Conservation (phyloP, 192 early-diverging fungal species). For the Coemansia sp. region DNA sequence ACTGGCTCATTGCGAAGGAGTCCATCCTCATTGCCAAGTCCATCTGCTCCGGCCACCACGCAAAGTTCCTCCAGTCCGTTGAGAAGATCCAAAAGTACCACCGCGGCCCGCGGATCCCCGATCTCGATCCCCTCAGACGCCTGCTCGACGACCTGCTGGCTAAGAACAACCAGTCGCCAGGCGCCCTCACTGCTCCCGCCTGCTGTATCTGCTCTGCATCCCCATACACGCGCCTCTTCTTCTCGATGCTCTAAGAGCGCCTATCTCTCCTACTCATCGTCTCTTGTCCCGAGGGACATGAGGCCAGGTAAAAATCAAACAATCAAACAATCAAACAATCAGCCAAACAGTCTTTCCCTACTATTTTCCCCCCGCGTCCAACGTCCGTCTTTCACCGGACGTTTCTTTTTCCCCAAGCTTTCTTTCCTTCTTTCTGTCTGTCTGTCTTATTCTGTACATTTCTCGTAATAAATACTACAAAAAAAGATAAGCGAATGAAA, state of each 20-base stretch:
- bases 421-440: neutral
- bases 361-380: too few relatives aligned
- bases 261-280: neutral
- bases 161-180: constrained; percentile 17
- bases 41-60: constrained; percentile 33
- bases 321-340: too few relatives aligned
- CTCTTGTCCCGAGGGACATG: too few relatives aligned
- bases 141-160: constrained; percentile 34
- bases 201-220: constrained; percentile 47
- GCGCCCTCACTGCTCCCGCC: constrained; percentile 24
- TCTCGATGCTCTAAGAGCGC: constrained; percentile 37
- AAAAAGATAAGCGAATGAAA: neutral
- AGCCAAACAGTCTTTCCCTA: too few relatives aligned
- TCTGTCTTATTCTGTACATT: neutral
- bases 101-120: constrained; percentile 13
- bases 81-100: constrained; percentile 34
- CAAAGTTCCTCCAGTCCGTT: constrained; percentile 38
- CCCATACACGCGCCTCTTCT: constrained; percentile 51
- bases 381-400: too few relatives aligned
- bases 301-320: too few relatives aligned
- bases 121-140: constrained; percentile 22
- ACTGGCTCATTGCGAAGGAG: constrained; percentile 51
- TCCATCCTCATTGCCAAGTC: constrained; percentile 28
- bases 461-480: neutral
- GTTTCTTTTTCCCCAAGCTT: neutral